Evolutionary conservation across 2,329 filamentous ascomycete species (phyloP).

Genomic region (Hymenoscyphus linearis): DNA sequence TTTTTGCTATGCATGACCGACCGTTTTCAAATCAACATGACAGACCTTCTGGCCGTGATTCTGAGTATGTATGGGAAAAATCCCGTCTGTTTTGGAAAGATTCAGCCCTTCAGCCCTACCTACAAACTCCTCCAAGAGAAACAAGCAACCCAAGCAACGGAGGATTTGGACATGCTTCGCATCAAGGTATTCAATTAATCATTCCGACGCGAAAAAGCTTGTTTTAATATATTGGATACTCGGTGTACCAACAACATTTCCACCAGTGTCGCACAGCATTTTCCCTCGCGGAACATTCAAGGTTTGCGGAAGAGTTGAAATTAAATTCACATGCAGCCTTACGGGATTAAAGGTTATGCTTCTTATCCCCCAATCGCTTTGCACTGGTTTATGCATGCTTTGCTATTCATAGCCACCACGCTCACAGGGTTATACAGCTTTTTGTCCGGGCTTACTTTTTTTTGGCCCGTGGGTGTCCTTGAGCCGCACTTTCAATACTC

Average conservation of each 20-base stretch:
- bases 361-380: neutral
- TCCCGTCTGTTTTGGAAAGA: too few species aligned
- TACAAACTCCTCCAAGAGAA: neutral
- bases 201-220: neutral
- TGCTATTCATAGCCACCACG: slow-evolving; percentile 1
- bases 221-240: neutral
- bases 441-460: neutral
- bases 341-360: neutral
- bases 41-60: too few species aligned
- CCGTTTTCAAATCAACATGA: too few species aligned
- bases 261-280: neutral
- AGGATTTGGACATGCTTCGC: neutral
- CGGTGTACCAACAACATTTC: neutral
- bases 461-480: neutral
- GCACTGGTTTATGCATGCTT: neutral
- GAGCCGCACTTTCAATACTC: neutral
- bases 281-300: neutral
- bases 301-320: neutral
- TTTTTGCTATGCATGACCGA: too few species aligned
- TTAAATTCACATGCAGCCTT: slow-evolving; percentile 4
- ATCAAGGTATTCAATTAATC: neutral
- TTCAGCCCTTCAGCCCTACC: neutral
- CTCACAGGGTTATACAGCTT: neutral
- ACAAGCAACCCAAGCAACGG: neutral
- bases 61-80: too few species aligned